phyloP scores from a whole-genome alignment of 306 rosid genomes.

The Sophora flavescens region DNA sequence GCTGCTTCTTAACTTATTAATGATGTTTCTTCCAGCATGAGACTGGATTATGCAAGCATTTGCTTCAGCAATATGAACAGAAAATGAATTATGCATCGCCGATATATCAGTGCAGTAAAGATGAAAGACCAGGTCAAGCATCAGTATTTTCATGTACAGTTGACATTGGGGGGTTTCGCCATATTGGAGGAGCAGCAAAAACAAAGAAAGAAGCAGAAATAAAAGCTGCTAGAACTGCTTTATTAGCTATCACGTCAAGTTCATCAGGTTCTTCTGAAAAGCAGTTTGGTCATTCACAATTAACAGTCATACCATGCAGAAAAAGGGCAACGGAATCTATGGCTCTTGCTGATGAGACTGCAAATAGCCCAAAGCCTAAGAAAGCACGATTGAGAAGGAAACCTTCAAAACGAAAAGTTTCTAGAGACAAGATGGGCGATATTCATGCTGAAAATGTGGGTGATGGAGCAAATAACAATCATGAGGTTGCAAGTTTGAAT shows the following conservation, averaged over 20 bases:
- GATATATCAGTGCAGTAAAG: conserved; percentile 70
- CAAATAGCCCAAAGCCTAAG: conserved; percentile 60
- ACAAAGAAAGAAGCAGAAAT: conserved; percentile 96
- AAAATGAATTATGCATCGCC: conserved; percentile 98
- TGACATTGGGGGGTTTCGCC: conserved; percentile 88
- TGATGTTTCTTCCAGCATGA: conserved; percentile 72
- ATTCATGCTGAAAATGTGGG: conserved; percentile 32
- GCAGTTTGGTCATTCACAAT: conserved; percentile 50
- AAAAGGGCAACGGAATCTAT: conserved; percentile 57
- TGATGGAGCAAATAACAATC: conserved; percentile 28
- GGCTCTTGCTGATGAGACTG: conserved; percentile 45
- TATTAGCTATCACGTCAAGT: conserved; percentile 76
- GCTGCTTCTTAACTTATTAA: conserved; percentile 41
- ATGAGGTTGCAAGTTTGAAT: not conserved
- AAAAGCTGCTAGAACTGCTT: conserved; percentile 97
- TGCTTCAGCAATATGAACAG: conserved; percentile 98
- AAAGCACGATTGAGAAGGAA: conserved; percentile 62
- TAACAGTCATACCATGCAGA: conserved; percentile 76
- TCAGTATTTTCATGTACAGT: conserved; percentile 71
- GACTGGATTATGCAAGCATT: conserved; percentile 96
- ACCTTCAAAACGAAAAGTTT: conserved; percentile 51
- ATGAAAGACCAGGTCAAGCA: conserved; percentile 61
- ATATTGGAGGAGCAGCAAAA: conserved; percentile 81
- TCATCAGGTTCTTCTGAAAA: conserved; percentile 56
- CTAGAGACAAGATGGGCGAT: conserved; percentile 41